Conservation (phyloP, 2,329 filamentous ascomycete genomes). For the Colletotrichum sp. region DNA sequence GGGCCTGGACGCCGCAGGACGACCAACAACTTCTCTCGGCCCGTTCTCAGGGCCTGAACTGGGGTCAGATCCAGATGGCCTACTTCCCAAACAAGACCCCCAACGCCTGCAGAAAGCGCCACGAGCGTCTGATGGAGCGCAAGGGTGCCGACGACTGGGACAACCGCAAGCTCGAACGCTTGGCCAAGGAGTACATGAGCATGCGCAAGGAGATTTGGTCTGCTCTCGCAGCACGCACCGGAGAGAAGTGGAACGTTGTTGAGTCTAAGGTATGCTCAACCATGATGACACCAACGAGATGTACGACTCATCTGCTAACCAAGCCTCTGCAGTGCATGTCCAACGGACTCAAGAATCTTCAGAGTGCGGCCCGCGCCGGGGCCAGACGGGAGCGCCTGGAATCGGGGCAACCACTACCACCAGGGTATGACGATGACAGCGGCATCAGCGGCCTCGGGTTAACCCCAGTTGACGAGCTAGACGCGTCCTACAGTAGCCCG, state of each 20-base stretch:
- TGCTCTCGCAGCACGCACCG: constrained; percentile 71
- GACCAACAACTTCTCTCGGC: constrained; percentile 76
- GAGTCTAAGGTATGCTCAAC: constrained; percentile 60
- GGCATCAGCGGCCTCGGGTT: constrained; percentile 68
- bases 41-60: constrained; percentile 78
- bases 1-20: constrained; percentile 75
- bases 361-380: constrained; percentile 69
- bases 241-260: constrained; percentile 82
- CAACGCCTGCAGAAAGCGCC: constrained; percentile 88
- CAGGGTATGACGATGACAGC: constrained; percentile 71
- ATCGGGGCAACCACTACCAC: constrained; percentile 43
- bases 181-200: constrained; percentile 80
- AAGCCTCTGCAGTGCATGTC: constrained; percentile 71
- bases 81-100: constrained; percentile 80
- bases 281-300: neutral
- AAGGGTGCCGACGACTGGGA: constrained; percentile 81
- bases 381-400: constrained; percentile 68
- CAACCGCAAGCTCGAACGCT: constrained; percentile 71
- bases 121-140: constrained; percentile 83
- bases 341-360: constrained; percentile 81
- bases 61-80: constrained; percentile 77
- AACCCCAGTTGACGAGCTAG: constrained; percentile 64
- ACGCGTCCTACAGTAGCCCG: constrained; percentile 61
- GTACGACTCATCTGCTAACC: constrained; percentile 11
- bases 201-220: constrained; percentile 84